Conservation (phyloP, 768 basidiomycete species). For the Sutorius australiensis region DNA sequence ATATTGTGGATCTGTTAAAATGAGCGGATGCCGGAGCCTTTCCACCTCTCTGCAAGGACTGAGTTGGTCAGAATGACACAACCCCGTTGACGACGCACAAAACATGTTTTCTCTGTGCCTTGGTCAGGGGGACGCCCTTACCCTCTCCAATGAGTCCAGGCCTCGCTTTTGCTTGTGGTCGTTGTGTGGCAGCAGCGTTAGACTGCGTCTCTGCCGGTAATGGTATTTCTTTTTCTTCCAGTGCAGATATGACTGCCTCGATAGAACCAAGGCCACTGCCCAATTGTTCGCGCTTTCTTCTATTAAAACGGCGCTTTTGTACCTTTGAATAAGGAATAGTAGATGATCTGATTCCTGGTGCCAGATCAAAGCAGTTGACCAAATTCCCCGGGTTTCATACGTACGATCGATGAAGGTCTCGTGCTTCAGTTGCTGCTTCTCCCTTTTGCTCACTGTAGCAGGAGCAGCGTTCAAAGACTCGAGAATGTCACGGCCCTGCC, state of each 20-base stretch:
- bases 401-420: constrained; percentile 67
- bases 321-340: constrained; percentile 65
- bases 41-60: constrained; percentile 52
- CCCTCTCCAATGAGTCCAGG: constrained; percentile 66
- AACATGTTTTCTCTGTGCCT: constrained; percentile 60
- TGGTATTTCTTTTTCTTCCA: constrained; percentile 39
- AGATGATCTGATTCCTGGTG: constrained; percentile 46
- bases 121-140: constrained; percentile 52
- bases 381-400: constrained; percentile 6
- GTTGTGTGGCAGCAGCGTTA: constrained; percentile 16
- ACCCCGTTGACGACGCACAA: constrained; percentile 47
- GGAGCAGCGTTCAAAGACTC: constrained; percentile 31
- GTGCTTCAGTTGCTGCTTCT: constrained; percentile 60
- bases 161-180: constrained; percentile 25
- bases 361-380: neutral
- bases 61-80: neutral
- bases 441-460: constrained; percentile 52
- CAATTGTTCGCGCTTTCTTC: constrained; percentile 60
- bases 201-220: constrained; percentile 14
- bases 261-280: constrained; percentile 50
- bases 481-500: constrained; percentile 45
- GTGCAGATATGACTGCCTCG: constrained; percentile 49
- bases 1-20: constrained; percentile 63
- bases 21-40: constrained; percentile 63
- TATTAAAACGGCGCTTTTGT: constrained; percentile 66